Conservation (phyloP, 1,139 yeast genomes). For the Nakaseomyces kungkrabaensis region DNA sequence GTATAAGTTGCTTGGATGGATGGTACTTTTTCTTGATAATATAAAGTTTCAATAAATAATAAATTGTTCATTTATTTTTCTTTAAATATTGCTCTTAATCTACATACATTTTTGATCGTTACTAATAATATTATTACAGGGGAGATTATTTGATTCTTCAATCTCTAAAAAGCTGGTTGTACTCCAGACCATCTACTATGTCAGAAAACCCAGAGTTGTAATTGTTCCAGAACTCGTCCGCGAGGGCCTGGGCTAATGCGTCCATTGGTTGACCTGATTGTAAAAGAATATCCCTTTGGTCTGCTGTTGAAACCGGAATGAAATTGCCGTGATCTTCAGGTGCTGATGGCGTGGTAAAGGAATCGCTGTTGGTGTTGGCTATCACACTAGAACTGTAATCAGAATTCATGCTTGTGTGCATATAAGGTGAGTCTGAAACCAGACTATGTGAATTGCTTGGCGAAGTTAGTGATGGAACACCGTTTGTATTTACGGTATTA, state of each 20-base stretch:
- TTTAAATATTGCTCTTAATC: no score
- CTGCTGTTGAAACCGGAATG: neutral
- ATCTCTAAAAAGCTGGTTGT: neutral
- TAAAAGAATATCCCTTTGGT: neutral
- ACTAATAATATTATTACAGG: neutral
- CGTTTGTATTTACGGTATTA: no score
- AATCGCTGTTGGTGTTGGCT: no score
- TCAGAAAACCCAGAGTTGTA: slow-evolving; percentile 17
- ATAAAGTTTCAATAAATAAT: no score
- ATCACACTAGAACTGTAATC: no score
- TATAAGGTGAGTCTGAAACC: neutral
- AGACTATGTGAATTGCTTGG: neutral
- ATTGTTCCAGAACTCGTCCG: slow-evolving; percentile 18
- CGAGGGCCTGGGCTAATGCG: slow-evolving; percentile 10
- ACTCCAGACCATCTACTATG: slow-evolving; percentile 9
- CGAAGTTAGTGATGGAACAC: neutral
- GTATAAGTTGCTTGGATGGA: no score
- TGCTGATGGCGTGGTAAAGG: neutral
- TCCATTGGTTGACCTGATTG: neutral
- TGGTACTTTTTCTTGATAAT: no score
- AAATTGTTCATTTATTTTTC: no score
- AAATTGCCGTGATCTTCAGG: neutral
- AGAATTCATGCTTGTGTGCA: neutral
- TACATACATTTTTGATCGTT: neutral
- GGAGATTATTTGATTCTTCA: no score